Evolutionary conservation across 257 asterid species (phyloP), one percentile per base, ranked within the genome.

Genomic region (Leptodermis oblonga): DNA sequence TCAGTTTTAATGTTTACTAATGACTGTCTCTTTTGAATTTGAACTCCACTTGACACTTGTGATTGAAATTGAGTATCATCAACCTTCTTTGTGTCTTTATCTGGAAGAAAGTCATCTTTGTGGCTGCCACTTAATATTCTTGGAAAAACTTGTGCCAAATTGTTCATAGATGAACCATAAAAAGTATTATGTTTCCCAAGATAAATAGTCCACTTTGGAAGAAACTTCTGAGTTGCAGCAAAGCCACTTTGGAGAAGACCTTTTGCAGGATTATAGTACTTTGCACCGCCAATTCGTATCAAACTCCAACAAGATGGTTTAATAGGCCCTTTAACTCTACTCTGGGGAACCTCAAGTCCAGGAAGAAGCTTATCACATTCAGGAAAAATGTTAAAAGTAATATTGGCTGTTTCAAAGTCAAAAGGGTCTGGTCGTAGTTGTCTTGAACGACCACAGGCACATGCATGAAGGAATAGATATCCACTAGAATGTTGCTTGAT

Each of bases 361-460:
- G 99, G 96, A 81, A 94, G 93, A 74, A 85, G 86, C 84, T 94
- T 84, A 81, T 94, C 99, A 42, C 99, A 94, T 45, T 91, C 97
- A 59, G 87, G 81, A 77, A 87, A 88, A 70, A 49, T 62, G 76
- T 72, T 83, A 62, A 72, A 79, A 2, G 77, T 73, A 78, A 74
- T 77, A 78, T 93, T 93, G 42, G 99, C 97, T 39, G 92, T 69
- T 77, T 87, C 93, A 73, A 80, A 87, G 84, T 94, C 95, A 76
- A 91, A 94, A 49, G 99, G 99, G 76, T 94, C 99, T 23, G 92
- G 81, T 61, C 86, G 82, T 51, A 86, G 79, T 72, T 77, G 87
- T 77, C 97, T 87, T n/a, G 97, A 85, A 65, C 99, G 99, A 39
- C 99, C 97, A 82, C 99, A 94, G 22, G 92, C 95, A 86, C 99